phyloP scores from a whole-genome alignment of 768 basidiomycete genomes.

The Lanmaoa pseudosensibilis region DNA sequence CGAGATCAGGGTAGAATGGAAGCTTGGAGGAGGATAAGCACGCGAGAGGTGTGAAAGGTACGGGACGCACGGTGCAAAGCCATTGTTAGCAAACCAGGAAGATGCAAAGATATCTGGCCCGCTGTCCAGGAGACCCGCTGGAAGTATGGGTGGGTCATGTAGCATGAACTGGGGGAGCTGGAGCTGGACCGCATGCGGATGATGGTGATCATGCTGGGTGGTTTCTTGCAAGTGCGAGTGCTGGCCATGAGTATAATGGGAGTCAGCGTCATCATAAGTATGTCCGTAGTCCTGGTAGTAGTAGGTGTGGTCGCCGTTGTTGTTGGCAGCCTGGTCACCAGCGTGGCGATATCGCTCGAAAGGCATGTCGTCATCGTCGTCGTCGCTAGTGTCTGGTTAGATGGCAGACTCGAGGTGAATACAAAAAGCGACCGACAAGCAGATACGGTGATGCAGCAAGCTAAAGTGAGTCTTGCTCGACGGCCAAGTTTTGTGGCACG shows the following conservation, averaged over 20 bases:
- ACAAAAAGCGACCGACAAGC: not conserved
- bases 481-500: not conserved
- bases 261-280: slow-evolving; percentile 12
- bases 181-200: slow-evolving; percentile 42
- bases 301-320: slow-evolving; percentile 4
- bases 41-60: not conserved
- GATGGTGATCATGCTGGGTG: slow-evolving; percentile 1
- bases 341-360: slow-evolving; percentile 41
- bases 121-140: slow-evolving; percentile 39
- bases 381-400: slow-evolving; percentile 2
- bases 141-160: slow-evolving; percentile 55
- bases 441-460: not conserved
- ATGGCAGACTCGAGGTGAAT: not conserved
- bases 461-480: not conserved
- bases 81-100: slow-evolving; percentile 53
- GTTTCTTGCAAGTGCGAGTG: slow-evolving; percentile 1
- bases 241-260: slow-evolving; percentile 6
- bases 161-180: slow-evolving; percentile 70
- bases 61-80: slow-evolving; percentile 35
- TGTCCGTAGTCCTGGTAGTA: slow-evolving; percentile 15
- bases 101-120: slow-evolving; percentile 31
- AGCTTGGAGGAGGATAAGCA: slow-evolving; percentile 24
- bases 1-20: slow-evolving; percentile 21
- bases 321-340: slow-evolving; percentile 14
- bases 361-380: slow-evolving; percentile 34